A percentile compares a stretch with the other conserved stretches of the same genome.
Conservation (phyloP, 108 stramenopile species). For the Nitzschia putrida region DNA sequence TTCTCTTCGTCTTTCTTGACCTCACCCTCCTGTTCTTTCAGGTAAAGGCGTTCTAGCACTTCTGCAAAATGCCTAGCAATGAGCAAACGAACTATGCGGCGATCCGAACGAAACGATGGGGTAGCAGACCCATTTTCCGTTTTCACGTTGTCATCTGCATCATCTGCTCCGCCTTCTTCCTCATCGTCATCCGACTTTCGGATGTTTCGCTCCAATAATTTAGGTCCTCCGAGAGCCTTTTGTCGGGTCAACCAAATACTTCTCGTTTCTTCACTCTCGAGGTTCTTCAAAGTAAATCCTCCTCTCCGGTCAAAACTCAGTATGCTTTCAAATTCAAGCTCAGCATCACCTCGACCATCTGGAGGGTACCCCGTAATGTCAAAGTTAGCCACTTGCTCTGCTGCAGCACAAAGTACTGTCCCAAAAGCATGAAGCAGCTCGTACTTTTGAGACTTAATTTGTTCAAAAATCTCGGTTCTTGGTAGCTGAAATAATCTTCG, state of each 20-base stretch:
- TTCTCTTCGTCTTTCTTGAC: too few relatives aligned
- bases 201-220: slow-evolving; percentile 62
- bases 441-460: slow-evolving; percentile 56
- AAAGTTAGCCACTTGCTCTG: slow-evolving; percentile 67
- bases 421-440: slow-evolving; percentile 71
- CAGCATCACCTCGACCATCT: slow-evolving; percentile 67
- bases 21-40: slow-evolving; percentile 27
- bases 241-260: slow-evolving; percentile 32
- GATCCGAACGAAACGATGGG: slow-evolving; percentile 73
- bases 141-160: slow-evolving; percentile 30
- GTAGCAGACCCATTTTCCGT: slow-evolving; percentile 17
- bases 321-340: slow-evolving; percentile 61
- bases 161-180: slow-evolving; percentile 38
- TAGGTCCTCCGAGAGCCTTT: slow-evolving; percentile 67
- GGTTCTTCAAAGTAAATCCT: slow-evolving; percentile 63
- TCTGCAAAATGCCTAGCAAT: slow-evolving; percentile 87
- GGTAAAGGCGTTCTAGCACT: slow-evolving; percentile 43
- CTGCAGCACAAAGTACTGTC: slow-evolving; percentile 71
- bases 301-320: slow-evolving; percentile 63
- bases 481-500: slow-evolving; percentile 66
- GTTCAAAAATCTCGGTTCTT: slow-evolving; percentile 63
- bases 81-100: slow-evolving; percentile 77
- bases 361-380: slow-evolving; percentile 59
- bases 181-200: slow-evolving; percentile 26
- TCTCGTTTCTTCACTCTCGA: slow-evolving; percentile 33